Conservation (phyloP, 106 monocot species). For the Amphibolis antarctica region DNA sequence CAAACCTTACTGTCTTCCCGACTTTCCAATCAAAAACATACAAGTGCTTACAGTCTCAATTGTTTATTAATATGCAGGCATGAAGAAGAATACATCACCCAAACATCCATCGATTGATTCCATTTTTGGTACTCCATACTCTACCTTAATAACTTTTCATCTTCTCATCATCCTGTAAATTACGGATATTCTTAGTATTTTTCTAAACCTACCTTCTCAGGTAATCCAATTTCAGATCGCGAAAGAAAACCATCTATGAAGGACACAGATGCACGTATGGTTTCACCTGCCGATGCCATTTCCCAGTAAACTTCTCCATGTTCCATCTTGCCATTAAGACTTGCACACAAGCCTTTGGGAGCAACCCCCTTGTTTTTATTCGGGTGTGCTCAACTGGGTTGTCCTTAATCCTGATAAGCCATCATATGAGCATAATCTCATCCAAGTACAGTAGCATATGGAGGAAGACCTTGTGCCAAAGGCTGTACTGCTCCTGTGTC, state of each 20-base stretch:
- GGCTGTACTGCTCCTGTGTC: constrained; percentile 3
- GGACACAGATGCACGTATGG: constrained; percentile 4
- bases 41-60: not conserved
- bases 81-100: constrained; percentile 6
- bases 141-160: not conserved
- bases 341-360: constrained; percentile 1
- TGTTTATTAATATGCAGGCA: constrained; percentile 2
- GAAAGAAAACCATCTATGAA: constrained; percentile 2
- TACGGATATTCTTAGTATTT: not conserved
- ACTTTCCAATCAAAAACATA: not conserved
- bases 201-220: not conserved
- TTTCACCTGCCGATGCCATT: constrained; percentile 5
- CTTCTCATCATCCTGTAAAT: not conserved
- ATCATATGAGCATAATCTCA: not conserved
- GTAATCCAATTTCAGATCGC: not conserved
- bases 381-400: not conserved
- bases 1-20: no score
- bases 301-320: not conserved
- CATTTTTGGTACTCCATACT: constrained; percentile 4
- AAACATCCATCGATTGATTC: not conserved
- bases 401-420: not conserved
- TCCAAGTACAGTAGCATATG: constrained; percentile 6
- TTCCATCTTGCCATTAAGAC: not conserved
- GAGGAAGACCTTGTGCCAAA: no score
- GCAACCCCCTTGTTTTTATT: not conserved